Percentiles rank a stretch among this genome's conserved stretches.
These are phyloP conservation scores for Fusarium sp. DNA, from an alignment of 2,329 filamentous ascomycete genomes.

Conservation along the genomic window DNA sequence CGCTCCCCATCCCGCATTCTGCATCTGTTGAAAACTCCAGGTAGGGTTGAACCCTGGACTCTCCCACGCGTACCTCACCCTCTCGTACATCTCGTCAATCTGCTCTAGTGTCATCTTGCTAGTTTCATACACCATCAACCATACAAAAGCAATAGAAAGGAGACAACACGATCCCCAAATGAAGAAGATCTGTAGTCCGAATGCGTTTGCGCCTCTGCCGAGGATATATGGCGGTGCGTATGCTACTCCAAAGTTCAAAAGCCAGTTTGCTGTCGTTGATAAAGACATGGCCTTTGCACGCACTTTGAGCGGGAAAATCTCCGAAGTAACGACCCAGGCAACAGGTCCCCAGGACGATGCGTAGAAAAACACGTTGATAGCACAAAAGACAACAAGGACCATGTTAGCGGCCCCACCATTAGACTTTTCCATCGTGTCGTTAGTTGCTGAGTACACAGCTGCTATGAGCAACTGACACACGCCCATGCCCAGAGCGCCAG, in stretches of 20 bases:
- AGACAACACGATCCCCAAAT: conserved; percentile 82
- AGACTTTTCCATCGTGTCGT: conserved; percentile 32
- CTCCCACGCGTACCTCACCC: conserved; percentile 75
- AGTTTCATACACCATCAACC: conserved; percentile 78
- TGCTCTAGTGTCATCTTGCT: conserved; percentile 80
- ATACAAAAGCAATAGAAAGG: conserved; percentile 76
- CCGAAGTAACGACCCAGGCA: conserved; percentile 77
- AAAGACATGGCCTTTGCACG: conserved; percentile 80
- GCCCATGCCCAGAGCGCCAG: conserved; percentile 79
- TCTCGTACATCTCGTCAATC: conserved; percentile 81
- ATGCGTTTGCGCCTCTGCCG: conserved; percentile 72
- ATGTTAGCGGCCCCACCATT: conserved; percentile 60
- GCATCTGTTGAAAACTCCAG: conserved; percentile 75
- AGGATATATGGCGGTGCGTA: conserved; percentile 84
- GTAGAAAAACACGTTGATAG: conserved; percentile 81
- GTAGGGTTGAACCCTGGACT: conserved; percentile 72
- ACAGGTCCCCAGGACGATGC: conserved; percentile 81
- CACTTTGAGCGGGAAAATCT: conserved; percentile 75
- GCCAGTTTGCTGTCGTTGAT: conserved; percentile 81
- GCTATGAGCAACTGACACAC: conserved; percentile 71
- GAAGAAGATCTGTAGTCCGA: conserved; percentile 80
- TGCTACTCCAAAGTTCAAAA: conserved; percentile 81
- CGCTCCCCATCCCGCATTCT: conserved; percentile 66
- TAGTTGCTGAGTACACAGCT: conserved; percentile 63
- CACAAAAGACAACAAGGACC: conserved; percentile 70